These are phyloP conservation scores for Senecio squalidus DNA, from an alignment of 140 eudicot genomes.

Conservation along the genomic window DNA sequence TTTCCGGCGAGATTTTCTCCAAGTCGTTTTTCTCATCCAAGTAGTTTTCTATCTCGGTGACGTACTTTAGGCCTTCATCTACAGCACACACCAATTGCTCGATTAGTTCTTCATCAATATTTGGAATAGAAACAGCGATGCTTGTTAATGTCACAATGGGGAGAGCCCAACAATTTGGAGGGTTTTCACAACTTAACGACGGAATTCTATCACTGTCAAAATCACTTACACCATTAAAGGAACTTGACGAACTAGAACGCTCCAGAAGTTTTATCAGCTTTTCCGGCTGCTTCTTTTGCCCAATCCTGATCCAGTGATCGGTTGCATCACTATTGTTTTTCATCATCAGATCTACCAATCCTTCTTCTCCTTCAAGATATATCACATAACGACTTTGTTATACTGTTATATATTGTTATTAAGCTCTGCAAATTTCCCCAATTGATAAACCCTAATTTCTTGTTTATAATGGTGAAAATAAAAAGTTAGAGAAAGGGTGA, in stretches of 20 bases:
- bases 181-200: constrained; percentile 34
- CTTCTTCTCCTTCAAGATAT: constrained; percentile 78
- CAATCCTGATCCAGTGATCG: constrained; percentile 47
- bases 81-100: constrained; percentile 42
- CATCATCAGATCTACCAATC: constrained; percentile 44
- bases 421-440: too few species aligned
- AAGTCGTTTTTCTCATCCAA: constrained; percentile 28
- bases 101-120: constrained; percentile 21
- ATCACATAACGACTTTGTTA: constrained; percentile 48
- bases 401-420: too few species aligned
- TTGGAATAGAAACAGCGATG: constrained; percentile 50
- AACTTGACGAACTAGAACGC: constrained; percentile 15
- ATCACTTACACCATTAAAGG: constrained; percentile 34
- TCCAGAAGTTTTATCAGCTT: constrained; percentile 40
- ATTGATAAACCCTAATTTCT: too few species aligned
- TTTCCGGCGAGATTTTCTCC: too few species aligned
- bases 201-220: constrained; percentile 45
- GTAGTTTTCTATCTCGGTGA: constrained; percentile 42
- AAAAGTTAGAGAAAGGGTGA: too few species aligned
- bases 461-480: too few species aligned
- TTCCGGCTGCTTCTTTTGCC: constrained; percentile 46
- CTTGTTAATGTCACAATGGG: constrained; percentile 72
- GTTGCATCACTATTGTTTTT: constrained; percentile 41
- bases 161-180: constrained; percentile 76
- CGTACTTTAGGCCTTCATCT: constrained; percentile 48